Conservation (phyloP, 129 eudicot species). For the Silybum marianum region DNA sequence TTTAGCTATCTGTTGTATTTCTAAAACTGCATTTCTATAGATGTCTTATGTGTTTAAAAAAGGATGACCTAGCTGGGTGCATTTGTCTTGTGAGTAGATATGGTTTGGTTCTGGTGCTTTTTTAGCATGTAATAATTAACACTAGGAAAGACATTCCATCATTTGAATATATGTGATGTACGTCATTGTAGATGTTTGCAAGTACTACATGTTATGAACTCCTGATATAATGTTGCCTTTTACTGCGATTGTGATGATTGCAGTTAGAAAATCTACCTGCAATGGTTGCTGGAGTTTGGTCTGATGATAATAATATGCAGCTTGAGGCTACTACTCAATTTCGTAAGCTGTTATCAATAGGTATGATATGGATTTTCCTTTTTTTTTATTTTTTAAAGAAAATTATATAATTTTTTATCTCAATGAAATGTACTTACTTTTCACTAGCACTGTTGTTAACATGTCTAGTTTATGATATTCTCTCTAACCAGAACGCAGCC, state of each 20-base stretch:
- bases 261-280: slow-evolving; percentile 68
- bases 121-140: not conserved
- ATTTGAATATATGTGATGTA: not conserved
- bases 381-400: not conserved
- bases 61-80: not conserved
- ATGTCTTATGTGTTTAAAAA: not conserved
- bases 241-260: not conserved
- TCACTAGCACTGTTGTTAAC: not conserved
- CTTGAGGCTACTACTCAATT: slow-evolving; percentile 75
- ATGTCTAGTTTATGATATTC: not conserved
- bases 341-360: slow-evolving; percentile 67
- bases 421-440: not conserved
- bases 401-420: not conserved
- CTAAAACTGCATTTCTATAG: not conserved
- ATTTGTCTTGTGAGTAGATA: not conserved
- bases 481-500: slow-evolving; percentile 47
- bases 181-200: not conserved
- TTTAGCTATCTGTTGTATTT: not conserved
- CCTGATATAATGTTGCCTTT: not conserved
- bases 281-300: slow-evolving; percentile 72
- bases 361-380: slow-evolving; percentile 19
- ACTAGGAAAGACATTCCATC: not conserved
- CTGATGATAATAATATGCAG: slow-evolving; percentile 57
- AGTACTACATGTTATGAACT: not conserved
- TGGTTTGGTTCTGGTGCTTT: not conserved